phyloP scores from a whole-genome alignment of 2,329 filamentous ascomycete species.

The Ophiocordyceps camponoti-rufipedis region DNA sequence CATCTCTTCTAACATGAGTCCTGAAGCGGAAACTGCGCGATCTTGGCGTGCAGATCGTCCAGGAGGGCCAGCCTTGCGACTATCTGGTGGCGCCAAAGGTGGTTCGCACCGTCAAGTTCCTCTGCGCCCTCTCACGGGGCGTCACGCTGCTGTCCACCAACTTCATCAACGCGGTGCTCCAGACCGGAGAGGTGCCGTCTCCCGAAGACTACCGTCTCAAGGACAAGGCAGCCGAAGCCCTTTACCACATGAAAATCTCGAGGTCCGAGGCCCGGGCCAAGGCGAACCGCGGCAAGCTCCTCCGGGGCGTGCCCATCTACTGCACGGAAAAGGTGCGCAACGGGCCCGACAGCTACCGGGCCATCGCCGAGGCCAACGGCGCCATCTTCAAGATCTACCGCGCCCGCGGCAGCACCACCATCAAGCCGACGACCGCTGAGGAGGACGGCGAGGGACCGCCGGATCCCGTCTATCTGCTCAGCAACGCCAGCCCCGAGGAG shows the following conservation, averaged over 20 bases:
- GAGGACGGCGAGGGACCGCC: constrained; percentile 41
- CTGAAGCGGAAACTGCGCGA: constrained; percentile 53
- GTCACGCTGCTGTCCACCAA: constrained; percentile 58
- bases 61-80: constrained; percentile 59
- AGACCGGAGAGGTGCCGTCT: constrained; percentile 45
- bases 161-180: constrained; percentile 64
- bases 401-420: constrained; percentile 50
- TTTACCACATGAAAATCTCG: constrained; percentile 49
- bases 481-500: constrained; percentile 47
- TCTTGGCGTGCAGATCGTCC: constrained; percentile 64
- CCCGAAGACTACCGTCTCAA: constrained; percentile 48
- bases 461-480: constrained; percentile 71
- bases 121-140: constrained; percentile 67
- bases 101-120: constrained; percentile 84
- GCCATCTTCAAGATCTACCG: constrained; percentile 65
- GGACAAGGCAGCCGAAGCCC: constrained; percentile 56
- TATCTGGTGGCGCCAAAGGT: constrained; percentile 77
- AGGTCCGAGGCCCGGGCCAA: constrained; percentile 53
- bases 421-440: constrained; percentile 45
- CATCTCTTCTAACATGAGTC: not conserved
- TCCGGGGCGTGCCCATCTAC: constrained; percentile 64
- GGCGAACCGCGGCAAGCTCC: constrained; percentile 56
- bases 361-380: constrained; percentile 77
- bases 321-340: constrained; percentile 67
- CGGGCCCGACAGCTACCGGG: constrained; percentile 66